Evolutionary conservation across 2,329 filamentous ascomycete genomes (phyloP).

Genomic region (Scytalidium sp.): DNA sequence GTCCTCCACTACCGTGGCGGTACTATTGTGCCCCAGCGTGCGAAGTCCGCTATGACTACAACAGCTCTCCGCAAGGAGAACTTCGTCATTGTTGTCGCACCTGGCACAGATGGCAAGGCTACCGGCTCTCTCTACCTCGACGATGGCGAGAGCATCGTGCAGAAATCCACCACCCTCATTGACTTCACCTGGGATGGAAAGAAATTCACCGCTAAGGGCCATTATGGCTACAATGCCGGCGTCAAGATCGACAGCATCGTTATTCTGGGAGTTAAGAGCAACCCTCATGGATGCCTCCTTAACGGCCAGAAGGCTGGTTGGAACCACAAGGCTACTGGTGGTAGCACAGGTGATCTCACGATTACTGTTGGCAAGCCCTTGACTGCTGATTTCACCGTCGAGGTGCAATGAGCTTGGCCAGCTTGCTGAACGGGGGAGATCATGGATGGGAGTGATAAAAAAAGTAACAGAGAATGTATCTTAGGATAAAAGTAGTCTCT

Average conservation of each 20-base stretch:
- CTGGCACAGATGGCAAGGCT: conserved; percentile 60
- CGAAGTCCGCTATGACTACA: conserved; percentile 58
- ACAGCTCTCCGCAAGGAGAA: conserved; percentile 58
- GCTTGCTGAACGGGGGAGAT: too few relatives aligned
- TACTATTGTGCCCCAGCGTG: conserved; percentile 59
- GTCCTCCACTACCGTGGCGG: conserved; percentile 68
- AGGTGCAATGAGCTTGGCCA: conserved; percentile 3
- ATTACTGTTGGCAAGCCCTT: conserved; percentile 11
- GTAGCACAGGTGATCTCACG: conserved; percentile 7
- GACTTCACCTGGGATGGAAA: conserved; percentile 56
- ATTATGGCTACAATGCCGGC: conserved; percentile 48
- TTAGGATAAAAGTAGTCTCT: too few relatives aligned
- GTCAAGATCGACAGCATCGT: conserved; percentile 47
- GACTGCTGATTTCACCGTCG: conserved; percentile 10
- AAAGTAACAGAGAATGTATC: too few relatives aligned
- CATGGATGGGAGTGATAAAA: too few relatives aligned
- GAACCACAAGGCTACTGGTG: conserved; percentile 1
- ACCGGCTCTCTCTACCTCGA: conserved; percentile 71
- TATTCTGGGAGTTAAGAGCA: conserved; percentile 38
- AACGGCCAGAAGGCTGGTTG: conserved; percentile 4
- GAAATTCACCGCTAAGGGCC: conserved; percentile 47
- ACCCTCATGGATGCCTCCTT: conserved; percentile 4
- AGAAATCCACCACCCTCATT: conserved; percentile 53
- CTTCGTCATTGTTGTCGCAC: conserved; percentile 70
- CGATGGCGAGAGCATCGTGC: conserved; percentile 68